Evolutionary conservation across 805 yeast genomes (phyloP), one percentile per base, ranked within the genome.

Genomic region (Millerozyma acaciae): DNA sequence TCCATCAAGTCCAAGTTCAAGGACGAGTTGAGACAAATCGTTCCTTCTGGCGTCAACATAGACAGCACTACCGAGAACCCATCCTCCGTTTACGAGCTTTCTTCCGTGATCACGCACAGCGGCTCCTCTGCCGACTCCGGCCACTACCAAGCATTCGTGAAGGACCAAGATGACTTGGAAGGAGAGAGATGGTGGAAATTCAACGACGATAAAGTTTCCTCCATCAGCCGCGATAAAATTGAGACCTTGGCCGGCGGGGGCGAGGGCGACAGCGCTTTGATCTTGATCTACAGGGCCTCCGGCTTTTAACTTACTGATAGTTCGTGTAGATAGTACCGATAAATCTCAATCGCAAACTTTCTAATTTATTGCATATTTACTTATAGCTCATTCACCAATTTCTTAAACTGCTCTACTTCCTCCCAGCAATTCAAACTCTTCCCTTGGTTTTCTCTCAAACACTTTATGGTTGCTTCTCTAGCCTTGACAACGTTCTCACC

Each of bases 121-220:
- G 99, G 99, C 31, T 80, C 96, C 6, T 79, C 89, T 27, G 96
- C 97, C 0, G 97, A 93, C 57, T 83, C 96, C 18, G 99, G 99
- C 12, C 99, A 93, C 61, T 93, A 93, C 60, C 97, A 89, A 62
- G 80, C 90, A 18, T 93, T 85, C 62, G 80, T 84, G 10, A 80
- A 75, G 48, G 93, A 89, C 57, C 76, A 70, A 21, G 61, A 60
- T 13, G 87, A 81, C 50, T 51, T 68, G 32, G 71, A 64, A 15
- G 89, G 84, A 20, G 80, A 83, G 30, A 73, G 69, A 42, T 93
- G 99, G 99, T 90, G 85, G 82, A 81, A 80, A 59, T 93, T 86
- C 63, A 88, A 93, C 56, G 99, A 93, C 59, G 96, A 89, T 61
- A 82, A 82, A 54, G 95, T 93, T 12, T 66, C 76, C 6, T 64